Evolutionary conservation across 768 basidiomycete species (phyloP).

Genomic region (Leccinum uliginosum): DNA sequence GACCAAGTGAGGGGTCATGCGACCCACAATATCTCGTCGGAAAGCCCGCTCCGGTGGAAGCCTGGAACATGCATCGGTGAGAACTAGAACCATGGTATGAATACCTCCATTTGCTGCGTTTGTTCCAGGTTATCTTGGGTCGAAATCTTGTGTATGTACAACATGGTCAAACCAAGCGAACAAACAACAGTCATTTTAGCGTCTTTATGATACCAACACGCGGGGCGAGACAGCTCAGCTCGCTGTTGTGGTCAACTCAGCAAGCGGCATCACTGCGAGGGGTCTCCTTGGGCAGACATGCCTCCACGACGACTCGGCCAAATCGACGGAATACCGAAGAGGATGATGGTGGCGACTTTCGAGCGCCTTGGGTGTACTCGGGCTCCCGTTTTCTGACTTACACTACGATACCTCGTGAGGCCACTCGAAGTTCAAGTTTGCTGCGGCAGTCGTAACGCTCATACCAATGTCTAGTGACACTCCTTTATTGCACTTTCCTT

Average conservation of each 20-base stretch:
- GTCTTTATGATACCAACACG: slow-evolving; percentile 5
- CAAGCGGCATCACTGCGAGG: background rate
- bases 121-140: background rate
- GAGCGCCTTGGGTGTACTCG: slow-evolving; percentile 60
- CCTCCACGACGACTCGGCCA: slow-evolving; percentile 14
- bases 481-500: slow-evolving; percentile 55
- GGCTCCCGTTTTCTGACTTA: slow-evolving; percentile 48
- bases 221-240: slow-evolving; percentile 4
- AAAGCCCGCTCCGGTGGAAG: slow-evolving; percentile 2
- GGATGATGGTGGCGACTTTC: slow-evolving; percentile 41
- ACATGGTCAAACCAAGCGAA: background rate
- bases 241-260: slow-evolving; percentile 1
- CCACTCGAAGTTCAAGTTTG: background rate
- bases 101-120: background rate
- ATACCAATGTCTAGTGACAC: slow-evolving; percentile 37
- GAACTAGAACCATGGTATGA: background rate
- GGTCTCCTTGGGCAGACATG: slow-evolving; percentile 3
- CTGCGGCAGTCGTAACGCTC: background rate
- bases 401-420: slow-evolving; percentile 52
- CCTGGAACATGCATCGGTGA: background rate
- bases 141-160: background rate
- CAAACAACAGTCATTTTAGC: background rate
- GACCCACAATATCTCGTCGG: background rate
- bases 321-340: slow-evolving; percentile 5
- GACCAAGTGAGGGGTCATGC: slow-evolving; percentile 3